phyloP scores from a whole-genome alignment of 148 eudicot species.

The Rhododendron mucronatum region DNA sequence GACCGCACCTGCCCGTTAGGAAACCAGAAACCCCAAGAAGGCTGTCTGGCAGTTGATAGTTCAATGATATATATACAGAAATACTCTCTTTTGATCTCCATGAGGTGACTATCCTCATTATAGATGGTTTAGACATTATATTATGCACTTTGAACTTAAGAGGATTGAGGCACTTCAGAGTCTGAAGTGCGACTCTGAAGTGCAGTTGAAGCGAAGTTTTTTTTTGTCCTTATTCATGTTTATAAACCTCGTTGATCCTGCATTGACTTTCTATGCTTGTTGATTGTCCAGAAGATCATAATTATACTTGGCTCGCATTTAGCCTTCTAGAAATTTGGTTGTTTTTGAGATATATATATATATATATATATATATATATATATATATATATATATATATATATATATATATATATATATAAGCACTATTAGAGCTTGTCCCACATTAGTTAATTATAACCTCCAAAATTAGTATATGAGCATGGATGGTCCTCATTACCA shows the following conservation, averaged over 20 bases:
- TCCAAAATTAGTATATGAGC: not conserved
- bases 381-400: not conserved
- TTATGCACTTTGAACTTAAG: not conserved
- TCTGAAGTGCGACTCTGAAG: not conserved
- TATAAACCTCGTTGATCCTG: not conserved
- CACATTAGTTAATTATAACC: not conserved
- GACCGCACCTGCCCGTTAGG: too few relatives aligned
- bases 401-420: not conserved
- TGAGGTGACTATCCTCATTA: not conserved
- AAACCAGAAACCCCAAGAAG: too few relatives aligned
- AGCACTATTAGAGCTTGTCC: not conserved
- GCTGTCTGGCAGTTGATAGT: too few relatives aligned
- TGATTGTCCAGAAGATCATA: not conserved
- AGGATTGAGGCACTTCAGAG: not conserved
- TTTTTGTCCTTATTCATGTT: not conserved
- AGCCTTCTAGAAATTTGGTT: not conserved
- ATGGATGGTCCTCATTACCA: not conserved
- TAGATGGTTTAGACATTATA: not conserved
- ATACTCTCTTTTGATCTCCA: not conserved
- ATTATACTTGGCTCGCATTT: not conserved
- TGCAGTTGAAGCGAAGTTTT: not conserved
- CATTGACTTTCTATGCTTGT: not conserved
- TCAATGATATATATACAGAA: not conserved
- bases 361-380: not conserved
- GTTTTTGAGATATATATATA: not conserved